phyloP scores from a whole-genome alignment of 495 filamentous ascomycete genomes.

The Talaromyces stipitatus region DNA sequence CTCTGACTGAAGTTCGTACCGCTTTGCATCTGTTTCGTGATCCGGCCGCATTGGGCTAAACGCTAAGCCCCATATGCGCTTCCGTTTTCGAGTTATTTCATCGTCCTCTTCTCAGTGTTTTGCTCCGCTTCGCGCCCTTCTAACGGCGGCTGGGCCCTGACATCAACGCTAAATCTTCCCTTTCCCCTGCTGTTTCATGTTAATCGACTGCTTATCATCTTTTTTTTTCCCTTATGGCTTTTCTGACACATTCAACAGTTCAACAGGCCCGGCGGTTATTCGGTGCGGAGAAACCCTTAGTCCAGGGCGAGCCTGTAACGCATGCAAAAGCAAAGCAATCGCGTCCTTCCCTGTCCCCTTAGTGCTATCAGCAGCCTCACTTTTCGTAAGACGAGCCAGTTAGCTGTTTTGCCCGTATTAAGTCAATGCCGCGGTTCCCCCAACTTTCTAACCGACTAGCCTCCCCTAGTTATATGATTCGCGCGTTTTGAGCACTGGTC shows the following conservation, averaged over 20 bases:
- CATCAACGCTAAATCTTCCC: neutral
- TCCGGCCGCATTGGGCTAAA: neutral
- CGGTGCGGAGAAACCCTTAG: neutral
- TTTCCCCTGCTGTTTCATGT: conserved; percentile 1
- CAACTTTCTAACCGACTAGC: neutral
- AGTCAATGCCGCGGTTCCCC: neutral
- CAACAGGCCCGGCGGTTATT: neutral
- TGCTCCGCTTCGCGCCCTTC: neutral
- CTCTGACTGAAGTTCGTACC: neutral
- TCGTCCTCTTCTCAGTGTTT: neutral
- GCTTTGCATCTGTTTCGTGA: neutral
- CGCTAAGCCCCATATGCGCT: neutral
- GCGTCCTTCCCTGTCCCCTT: neutral
- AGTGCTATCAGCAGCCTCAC: conserved; percentile 4
- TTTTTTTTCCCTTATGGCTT: neutral
- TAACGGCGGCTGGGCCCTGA: neutral
- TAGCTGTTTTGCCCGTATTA: neutral
- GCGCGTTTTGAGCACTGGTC: neutral
- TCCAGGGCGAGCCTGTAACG: neutral
- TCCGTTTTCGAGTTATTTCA: neutral
- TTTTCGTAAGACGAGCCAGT: neutral
- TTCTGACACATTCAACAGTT: neutral
- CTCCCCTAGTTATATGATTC: neutral
- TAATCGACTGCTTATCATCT: neutral
- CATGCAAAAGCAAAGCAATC: conserved; percentile 1